Evolutionary conservation across 2,329 filamentous ascomycete genomes (phyloP).

Genomic region (Bipolaris cookei): DNA sequence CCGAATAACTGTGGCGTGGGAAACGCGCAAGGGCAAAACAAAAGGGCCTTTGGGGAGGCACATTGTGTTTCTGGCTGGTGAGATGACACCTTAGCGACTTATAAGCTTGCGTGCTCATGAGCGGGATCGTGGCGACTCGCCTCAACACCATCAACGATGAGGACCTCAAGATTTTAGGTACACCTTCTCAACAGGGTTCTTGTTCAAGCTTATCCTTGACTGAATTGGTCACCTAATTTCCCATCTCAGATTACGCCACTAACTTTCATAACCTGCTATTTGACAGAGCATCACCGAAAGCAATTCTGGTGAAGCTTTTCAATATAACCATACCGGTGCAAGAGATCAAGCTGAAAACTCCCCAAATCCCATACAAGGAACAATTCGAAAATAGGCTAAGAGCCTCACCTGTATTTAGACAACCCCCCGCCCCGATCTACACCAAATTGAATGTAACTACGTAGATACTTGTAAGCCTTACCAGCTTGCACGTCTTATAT

Average conservation of each 20-base stretch:
- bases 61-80: conserved; percentile 13
- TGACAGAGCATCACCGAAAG: not conserved
- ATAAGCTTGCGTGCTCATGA: not conserved
- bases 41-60: conserved; percentile 12
- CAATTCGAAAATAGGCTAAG: too few relatives aligned
- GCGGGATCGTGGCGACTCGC: not conserved
- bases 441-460: too few relatives aligned
- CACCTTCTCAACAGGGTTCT: not conserved
- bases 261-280: conserved; percentile 17
- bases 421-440: too few relatives aligned
- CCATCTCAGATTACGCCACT: not conserved
- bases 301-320: conserved; percentile 2
- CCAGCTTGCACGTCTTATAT: too few relatives aligned
- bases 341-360: not conserved
- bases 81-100: conserved; percentile 6
- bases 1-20: conserved; percentile 19
- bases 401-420: too few relatives aligned
- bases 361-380: not conserved
- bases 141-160: conserved; percentile 11
- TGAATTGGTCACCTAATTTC: conserved; percentile 1
- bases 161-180: not conserved
- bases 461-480: too few relatives aligned
- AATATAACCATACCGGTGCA: not conserved
- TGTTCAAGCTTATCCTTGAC: not conserved
- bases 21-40: conserved; percentile 9